Conservation (phyloP, 2,329 filamentous ascomycete species). For the Xylaria sp. region DNA sequence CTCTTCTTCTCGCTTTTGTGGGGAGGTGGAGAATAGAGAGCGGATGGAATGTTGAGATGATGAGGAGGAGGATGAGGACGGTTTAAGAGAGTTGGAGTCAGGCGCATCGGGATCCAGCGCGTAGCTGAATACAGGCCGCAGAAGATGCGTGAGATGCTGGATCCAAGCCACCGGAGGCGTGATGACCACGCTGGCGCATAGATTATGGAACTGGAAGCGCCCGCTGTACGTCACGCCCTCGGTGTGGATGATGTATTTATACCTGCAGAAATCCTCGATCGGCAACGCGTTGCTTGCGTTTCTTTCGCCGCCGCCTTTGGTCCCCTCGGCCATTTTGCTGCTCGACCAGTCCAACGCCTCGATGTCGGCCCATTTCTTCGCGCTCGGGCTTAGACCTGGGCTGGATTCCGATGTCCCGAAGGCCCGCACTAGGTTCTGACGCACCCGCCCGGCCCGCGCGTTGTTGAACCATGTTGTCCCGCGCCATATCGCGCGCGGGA, state of each 20-base stretch:
- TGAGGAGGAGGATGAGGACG: not conserved
- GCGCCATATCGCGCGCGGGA: conserved; percentile 59
- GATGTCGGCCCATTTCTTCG: conserved; percentile 59
- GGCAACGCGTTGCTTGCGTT: conserved; percentile 56
- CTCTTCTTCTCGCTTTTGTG: not conserved
- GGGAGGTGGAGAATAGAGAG: not conserved
- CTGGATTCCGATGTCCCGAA: conserved; percentile 41
- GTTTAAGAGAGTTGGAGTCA: conserved; percentile 1
- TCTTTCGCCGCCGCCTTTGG: conserved; percentile 33
- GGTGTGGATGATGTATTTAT: conserved; percentile 63
- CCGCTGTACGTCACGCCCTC: conserved; percentile 65
- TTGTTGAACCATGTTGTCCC: conserved; percentile 63
- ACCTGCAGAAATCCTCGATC: conserved; percentile 62
- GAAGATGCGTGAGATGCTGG: conserved; percentile 61
- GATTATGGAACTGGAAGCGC: conserved; percentile 61
- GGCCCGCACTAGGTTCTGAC: conserved; percentile 53
- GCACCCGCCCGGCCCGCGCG: conserved; percentile 53
- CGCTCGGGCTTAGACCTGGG: conserved; percentile 26
- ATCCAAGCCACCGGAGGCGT: conserved; percentile 60
- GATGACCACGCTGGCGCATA: conserved; percentile 60
- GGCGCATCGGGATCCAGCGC: conserved; percentile 24
- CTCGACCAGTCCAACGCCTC: conserved; percentile 52
- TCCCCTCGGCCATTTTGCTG: not conserved
- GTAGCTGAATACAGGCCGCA: conserved; percentile 56
- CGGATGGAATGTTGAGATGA: not conserved